Evolutionary conservation across 2,329 filamentous ascomycete species (phyloP), one percentile per base, ranked within the genome.

Genomic region (Sporothrix mexicana): DNA sequence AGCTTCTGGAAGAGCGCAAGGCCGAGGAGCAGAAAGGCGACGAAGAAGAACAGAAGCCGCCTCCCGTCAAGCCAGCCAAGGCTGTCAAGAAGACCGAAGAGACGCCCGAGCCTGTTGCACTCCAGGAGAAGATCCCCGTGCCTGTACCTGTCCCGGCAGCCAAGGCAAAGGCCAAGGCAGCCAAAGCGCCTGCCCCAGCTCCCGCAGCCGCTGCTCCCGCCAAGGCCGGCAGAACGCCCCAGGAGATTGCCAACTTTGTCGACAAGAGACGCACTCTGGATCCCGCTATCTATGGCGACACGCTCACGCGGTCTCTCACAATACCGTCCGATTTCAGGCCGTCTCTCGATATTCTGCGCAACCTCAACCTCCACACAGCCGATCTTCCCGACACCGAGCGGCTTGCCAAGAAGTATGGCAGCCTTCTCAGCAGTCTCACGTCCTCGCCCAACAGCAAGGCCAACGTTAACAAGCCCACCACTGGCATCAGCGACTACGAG

Each of bases 1-100:
- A 94, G 78, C 80, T 93, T 2, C 87, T 92, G 62, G 90, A 92
- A 78, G 91, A 93, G 78, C 85, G 87, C 23, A 88, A 91, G 12
- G 87, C 87, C 12, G 81, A 89, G 75, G 84, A 85, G 73, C 84
- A 59, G 13, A 25, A 59, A 20, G n/a, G 87, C 74, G 83, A 82
- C 59, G 84, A 86, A 72, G 85, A 85, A 76, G 79, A 61, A 12
- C 57, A 70, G 36, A 41, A 74, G 57, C 51, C 20, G n/a, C 49
- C 55, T 1, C 13, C 9, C 4, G 17, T 15, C 20, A 45, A 79
- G n/a, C 20, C 15, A 17, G 77, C 78, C 68, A 79, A 82, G 57
- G 78, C 78, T 25, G 78, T 79, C 23, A 81, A 85, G 20, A 36
- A 67, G 49, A 15, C 7, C 23, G 45, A 45, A 7, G 41, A 70